A percentile compares a stretch with the other conserved stretches of the same genome.
Conservation (phyloP, 306 rosid species). For the Mimosa bimucronata region DNA sequence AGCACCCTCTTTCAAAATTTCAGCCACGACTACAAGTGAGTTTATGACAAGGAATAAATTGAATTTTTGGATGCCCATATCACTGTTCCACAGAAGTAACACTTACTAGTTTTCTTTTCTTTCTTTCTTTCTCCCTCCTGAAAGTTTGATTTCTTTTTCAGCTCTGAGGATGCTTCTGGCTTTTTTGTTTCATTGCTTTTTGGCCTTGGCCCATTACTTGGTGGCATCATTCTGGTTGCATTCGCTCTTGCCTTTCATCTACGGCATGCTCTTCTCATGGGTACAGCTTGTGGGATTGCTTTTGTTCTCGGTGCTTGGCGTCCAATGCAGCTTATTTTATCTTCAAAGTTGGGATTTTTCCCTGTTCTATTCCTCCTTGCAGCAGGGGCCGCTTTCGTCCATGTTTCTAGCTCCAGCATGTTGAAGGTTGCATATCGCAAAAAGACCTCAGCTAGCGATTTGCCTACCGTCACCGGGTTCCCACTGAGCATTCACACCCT, state of each 20-base stretch:
- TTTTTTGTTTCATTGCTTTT: conserved; percentile 94
- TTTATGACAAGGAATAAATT: neutral
- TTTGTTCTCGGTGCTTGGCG: conserved; percentile 97
- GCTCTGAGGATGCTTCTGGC: conserved; percentile 97
- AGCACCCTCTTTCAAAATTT: conserved; percentile 85
- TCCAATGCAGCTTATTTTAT: conserved; percentile 79
- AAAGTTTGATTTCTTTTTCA: conserved; percentile 46
- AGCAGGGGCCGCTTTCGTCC: conserved; percentile 71
- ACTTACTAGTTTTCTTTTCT: neutral
- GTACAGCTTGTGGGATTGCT: conserved; percentile 94
- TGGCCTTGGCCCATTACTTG: conserved; percentile 95
- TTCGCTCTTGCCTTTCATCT: conserved; percentile 82
- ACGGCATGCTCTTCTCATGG: conserved; percentile 95
- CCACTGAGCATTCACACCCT: conserved; percentile 87
- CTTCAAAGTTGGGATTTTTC: conserved; percentile 76
- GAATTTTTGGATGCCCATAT: neutral
- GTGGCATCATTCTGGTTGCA: conserved; percentile 76
- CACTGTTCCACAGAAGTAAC: neutral
- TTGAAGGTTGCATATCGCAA: conserved; percentile 63
- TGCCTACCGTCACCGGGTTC: conserved; percentile 55
- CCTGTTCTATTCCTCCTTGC: conserved; percentile 61
- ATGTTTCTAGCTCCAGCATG: conserved; percentile 58
- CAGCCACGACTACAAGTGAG: conserved; percentile 88
- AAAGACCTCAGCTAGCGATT: conserved; percentile 60
- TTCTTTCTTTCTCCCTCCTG: neutral